Evolutionary conservation across 208 protist genomes (phyloP).

Genomic region (Tritrichomonas foetus): DNA sequence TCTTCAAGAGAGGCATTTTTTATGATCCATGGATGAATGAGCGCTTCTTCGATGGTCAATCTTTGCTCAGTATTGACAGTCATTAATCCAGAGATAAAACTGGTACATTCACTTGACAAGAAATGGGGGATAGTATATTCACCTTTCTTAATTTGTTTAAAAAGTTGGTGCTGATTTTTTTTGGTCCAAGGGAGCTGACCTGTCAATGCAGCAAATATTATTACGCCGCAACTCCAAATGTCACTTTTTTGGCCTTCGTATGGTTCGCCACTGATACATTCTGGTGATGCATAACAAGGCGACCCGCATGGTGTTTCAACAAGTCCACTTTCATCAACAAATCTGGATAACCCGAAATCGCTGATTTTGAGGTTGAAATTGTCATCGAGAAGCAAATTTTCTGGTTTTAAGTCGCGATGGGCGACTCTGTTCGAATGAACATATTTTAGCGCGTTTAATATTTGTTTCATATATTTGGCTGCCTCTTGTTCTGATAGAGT

Average conservation of each 20-base stretch:
- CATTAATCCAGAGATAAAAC: constrained; percentile 16
- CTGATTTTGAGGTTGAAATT: not conserved
- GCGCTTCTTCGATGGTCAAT: not conserved
- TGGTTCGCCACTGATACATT: no score
- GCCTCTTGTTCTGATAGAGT: not conserved
- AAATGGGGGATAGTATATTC: not conserved
- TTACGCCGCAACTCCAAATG: no score
- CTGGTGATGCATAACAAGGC: constrained; percentile 13
- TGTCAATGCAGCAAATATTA: no score
- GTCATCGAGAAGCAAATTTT: not conserved
- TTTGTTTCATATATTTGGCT: constrained; percentile 1
- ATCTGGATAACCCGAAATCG: no score
- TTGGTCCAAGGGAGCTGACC: no score
- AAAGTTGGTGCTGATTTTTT: not conserved
- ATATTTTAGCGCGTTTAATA: not conserved
- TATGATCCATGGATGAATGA: not conserved
- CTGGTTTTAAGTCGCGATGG: not conserved
- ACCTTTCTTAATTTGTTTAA: constrained; percentile 18
- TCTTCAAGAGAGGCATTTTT: no score
- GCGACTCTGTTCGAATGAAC: not conserved
- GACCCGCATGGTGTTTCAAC: not conserved
- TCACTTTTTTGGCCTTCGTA: not conserved
- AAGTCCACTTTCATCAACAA: not conserved
- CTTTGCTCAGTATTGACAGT: not conserved
- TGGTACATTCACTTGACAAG: not conserved